Percentiles rank a stretch among this genome's conserved stretches.
phyloP scores from a whole-genome alignment of 192 early-diverging fungal species.

The Linnemannia zychae region DNA sequence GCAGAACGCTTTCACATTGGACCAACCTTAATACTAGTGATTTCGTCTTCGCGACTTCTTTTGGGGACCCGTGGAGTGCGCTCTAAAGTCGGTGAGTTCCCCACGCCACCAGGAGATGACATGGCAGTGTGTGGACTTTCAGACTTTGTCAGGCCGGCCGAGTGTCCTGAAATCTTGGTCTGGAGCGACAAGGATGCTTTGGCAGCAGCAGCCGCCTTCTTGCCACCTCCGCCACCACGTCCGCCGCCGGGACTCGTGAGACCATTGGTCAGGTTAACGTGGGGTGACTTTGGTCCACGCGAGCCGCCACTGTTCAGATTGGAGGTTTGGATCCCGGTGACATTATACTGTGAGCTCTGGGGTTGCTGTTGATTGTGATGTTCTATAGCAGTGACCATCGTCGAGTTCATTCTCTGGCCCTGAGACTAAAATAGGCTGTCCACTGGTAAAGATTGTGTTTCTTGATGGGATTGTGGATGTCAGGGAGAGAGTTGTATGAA shows the following conservation, averaged over 20 bases:
- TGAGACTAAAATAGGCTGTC: constrained; percentile 3
- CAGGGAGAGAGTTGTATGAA: not conserved
- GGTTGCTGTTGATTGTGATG: constrained; percentile 46
- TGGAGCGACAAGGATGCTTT: constrained; percentile 32
- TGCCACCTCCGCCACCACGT: constrained; percentile 14
- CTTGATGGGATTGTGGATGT: not conserved
- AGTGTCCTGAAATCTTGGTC: constrained; percentile 27
- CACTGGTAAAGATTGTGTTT: not conserved
- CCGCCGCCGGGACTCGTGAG: constrained; percentile 16
- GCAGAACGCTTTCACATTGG: not conserved
- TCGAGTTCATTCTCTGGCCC: constrained; percentile 53
- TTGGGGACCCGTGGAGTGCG: constrained; percentile 30
- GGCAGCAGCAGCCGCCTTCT: constrained; percentile 30
- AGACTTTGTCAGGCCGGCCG: constrained; percentile 13
- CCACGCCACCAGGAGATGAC: constrained; percentile 19
- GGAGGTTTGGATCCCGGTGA: constrained; percentile 15
- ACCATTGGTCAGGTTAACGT: constrained; percentile 33
- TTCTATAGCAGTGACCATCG: constrained; percentile 57
- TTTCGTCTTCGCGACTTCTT: constrained; percentile 28
- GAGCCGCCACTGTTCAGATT: constrained; percentile 5
- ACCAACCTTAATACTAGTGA: constrained; percentile 26
- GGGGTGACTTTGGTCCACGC: constrained; percentile 32
- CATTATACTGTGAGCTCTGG: constrained; percentile 36
- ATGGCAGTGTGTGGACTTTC: constrained; percentile 35
- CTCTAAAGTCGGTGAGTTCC: not conserved